Evolutionary conservation across 257 asterid species (phyloP).

Genomic region (Voacanga thouarsii): DNA sequence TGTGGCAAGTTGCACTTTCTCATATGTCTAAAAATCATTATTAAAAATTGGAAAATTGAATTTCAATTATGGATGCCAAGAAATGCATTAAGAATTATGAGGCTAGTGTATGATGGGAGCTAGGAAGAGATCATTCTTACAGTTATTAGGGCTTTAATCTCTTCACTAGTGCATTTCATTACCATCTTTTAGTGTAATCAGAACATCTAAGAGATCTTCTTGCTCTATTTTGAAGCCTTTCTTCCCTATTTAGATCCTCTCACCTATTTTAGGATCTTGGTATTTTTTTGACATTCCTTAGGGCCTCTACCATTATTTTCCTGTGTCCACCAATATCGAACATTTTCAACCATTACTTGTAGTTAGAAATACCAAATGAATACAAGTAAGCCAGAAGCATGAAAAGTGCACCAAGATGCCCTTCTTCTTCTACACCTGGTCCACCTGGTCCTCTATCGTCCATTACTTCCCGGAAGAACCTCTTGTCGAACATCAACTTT

Average conservation of each 20-base stretch:
- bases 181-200: conserved; percentile 12
- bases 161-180: not conserved
- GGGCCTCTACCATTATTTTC: not conserved
- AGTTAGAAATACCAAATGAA: conserved; percentile 2
- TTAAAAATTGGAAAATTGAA: too few relatives aligned
- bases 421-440: conserved; percentile 34
- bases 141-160: conserved; percentile 15
- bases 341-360: not conserved
- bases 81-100: too few relatives aligned
- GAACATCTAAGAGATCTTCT: conserved; percentile 20
- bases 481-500: conserved; percentile 6
- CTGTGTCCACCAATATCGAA: not conserved
- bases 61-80: too few relatives aligned
- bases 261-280: conserved; percentile 12
- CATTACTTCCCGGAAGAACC: conserved; percentile 18
- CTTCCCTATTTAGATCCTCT: conserved; percentile 12
- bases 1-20: too few relatives aligned
- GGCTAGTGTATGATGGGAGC: not conserved
- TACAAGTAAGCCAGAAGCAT: not conserved
- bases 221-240: conserved; percentile 5
- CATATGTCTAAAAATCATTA: too few relatives aligned
- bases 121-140: not conserved
- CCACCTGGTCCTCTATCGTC: conserved; percentile 38
- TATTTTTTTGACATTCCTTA: not conserved
- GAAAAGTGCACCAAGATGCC: conserved; percentile 21